Evolutionary conservation across 441 rosid genomes (phyloP).

Genomic region (Geranium incanum): DNA sequence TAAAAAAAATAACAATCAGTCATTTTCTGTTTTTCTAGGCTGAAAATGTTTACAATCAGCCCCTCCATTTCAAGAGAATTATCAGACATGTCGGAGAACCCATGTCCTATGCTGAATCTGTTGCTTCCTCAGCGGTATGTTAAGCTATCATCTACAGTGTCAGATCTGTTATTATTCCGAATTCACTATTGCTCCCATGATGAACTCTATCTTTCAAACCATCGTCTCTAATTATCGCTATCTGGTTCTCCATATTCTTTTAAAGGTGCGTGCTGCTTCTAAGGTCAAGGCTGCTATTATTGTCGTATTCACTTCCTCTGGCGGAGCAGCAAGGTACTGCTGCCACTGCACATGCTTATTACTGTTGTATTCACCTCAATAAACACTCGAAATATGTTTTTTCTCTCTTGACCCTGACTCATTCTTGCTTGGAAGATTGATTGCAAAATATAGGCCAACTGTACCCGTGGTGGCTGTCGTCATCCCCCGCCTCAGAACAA

Average conservation of each 20-base stretch:
- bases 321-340: slow-evolving; percentile 25
- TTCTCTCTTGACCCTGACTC: not conserved
- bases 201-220: too few species aligned
- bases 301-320: slow-evolving; percentile 27
- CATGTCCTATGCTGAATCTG: slow-evolving; percentile 26
- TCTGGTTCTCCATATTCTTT: not conserved
- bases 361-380: too few species aligned
- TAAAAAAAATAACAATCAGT: not conserved
- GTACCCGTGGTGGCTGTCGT: slow-evolving; percentile 24
- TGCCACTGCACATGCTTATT: not conserved
- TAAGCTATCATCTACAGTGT: not conserved
- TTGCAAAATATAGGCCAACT: slow-evolving; percentile 26
- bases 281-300: slow-evolving; percentile 28
- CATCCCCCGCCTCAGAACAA: slow-evolving; percentile 21
- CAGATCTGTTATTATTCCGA: not conserved
- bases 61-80: slow-evolving; percentile 22
- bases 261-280: slow-evolving; percentile 24
- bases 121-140: slow-evolving; percentile 28
- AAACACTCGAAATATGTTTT: too few species aligned
- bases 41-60: slow-evolving; percentile 25
- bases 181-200: not conserved
- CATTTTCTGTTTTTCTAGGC: slow-evolving; percentile 18
- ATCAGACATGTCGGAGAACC: slow-evolving; percentile 25
- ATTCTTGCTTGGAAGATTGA: slow-evolving; percentile 17
- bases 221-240: too few species aligned